Evolutionary conservation across 305 asterid species (phyloP).

Genomic region (Fraxinus dipetala): DNA sequence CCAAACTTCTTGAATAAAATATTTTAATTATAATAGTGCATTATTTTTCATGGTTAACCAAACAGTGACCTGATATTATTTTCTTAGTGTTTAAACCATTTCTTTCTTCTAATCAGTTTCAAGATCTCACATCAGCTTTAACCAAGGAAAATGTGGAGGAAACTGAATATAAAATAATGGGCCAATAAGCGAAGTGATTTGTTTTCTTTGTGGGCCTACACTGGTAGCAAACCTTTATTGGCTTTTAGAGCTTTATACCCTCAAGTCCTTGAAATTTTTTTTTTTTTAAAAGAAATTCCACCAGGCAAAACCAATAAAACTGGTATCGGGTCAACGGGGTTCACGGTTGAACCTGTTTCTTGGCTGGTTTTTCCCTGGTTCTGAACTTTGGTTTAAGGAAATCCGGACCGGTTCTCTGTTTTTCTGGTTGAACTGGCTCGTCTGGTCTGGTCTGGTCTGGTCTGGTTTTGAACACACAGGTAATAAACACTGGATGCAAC

Average conservation of each 20-base stretch:
- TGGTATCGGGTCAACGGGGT: not conserved
- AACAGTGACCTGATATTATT: not conserved
- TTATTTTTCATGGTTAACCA: not conserved
- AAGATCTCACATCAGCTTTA: not conserved
- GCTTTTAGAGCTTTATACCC: not conserved
- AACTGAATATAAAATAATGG: not conserved
- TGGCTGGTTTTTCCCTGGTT: not conserved
- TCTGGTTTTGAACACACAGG: not conserved
- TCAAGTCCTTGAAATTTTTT: not conserved
- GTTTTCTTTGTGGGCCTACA: not conserved
- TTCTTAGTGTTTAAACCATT: not conserved
- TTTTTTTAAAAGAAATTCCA: not conserved
- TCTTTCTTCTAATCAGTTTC: not conserved
- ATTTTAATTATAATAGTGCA: not conserved
- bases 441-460: not conserved
- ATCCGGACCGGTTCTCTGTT: no score
- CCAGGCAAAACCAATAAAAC: not conserved
- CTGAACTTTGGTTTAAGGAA: not conserved
- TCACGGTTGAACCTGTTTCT: not conserved
- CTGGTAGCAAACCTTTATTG: not conserved
- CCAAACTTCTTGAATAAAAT: not conserved
- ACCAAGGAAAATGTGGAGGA: not conserved
- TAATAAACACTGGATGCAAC: not conserved
- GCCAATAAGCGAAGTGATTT: not conserved
- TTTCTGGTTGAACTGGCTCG: not conserved